A percentile compares a stretch with the other conserved stretches of the same genome.
These are phyloP conservation scores for Auricularia heimuer DNA, from an alignment of 768 basidiomycete genomes.

Conservation along the genomic window DNA sequence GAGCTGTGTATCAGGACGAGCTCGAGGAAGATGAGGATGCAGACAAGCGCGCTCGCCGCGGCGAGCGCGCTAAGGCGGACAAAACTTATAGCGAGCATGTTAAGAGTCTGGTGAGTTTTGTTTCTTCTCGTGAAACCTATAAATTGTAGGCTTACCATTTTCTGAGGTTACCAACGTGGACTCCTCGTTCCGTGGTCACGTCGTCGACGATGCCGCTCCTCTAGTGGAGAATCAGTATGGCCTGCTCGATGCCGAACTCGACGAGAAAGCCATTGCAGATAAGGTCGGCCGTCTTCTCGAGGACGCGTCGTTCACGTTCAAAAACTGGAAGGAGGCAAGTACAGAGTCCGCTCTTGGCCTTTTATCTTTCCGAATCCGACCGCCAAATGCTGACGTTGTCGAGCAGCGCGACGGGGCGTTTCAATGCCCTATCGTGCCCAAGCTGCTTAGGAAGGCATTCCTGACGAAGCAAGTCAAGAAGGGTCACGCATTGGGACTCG, in stretches of 20 bases:
- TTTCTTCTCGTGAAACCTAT: neutral
- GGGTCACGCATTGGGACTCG: neutral
- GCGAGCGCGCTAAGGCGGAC: neutral
- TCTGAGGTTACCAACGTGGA: neutral
- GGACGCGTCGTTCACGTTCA: neutral
- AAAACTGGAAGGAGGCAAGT: neutral
- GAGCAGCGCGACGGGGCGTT: neutral
- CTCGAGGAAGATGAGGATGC: neutral
- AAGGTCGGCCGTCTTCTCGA: neutral
- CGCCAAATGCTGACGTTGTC: neutral
- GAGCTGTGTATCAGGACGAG: neutral
- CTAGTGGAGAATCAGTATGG: neutral
- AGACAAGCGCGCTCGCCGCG: neutral
- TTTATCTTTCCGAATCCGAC: too few species aligned
- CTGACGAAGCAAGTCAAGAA: neutral
- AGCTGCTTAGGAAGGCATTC: neutral
- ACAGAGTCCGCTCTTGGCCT: too few species aligned
- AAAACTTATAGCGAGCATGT: neutral
- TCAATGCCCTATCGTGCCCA: neutral
- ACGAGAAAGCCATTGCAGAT: neutral
- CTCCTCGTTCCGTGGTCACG: neutral
- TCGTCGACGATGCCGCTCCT: neutral
- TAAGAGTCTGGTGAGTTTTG: neutral
- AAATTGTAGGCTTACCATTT: too few species aligned
- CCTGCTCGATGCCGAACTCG: neutral